Evolutionary conservation across 139 green algal genomes (phyloP), one percentile per base, ranked within the genome.

Genomic region (Desmodesmus armatus): DNA sequence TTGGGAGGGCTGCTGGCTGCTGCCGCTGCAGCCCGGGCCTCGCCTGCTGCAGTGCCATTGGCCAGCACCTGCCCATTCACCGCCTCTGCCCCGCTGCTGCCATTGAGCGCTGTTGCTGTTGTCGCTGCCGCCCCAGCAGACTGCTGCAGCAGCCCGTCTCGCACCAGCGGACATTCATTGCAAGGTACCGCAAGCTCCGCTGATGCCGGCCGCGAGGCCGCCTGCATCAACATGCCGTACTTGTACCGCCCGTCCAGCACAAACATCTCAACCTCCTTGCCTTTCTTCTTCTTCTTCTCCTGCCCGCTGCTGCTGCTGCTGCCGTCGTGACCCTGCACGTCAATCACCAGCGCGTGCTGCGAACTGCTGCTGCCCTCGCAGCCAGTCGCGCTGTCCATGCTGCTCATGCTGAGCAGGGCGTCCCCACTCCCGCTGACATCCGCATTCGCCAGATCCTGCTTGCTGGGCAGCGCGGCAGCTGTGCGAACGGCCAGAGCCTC

Each of bases 401-500:
- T 49, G 74, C 74, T 3, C 27, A 44, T 49, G 65, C 35, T 49
- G 49, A 19, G n/a, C n/a, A n/a, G n/a, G n/a, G n/a, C 25, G 21
- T 75, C 66, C 23, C 53, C 53, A 65, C 53, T 73, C 23, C 37
- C 33, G 41, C 43, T 80, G 7, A 5, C 23, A 37, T 19, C 44
- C 17, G 21, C 2, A 13, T 41, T 47, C 35, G 37, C 13, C 43
- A 29, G 53, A 11, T 49, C 23, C 47, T 31, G 51, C 53, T n/a
- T 35, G 35, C 49, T 37, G 44, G 40, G 21, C 25, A 25, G 25
- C 17, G 55, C 33, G 15, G 67, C 80, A 43, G 33, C 53, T n/a
- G 75, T 84, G 27, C 86, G 49, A 43, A 63, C 66, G 13, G 53
- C 78, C 31, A 93, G 77, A 29, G 90, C 82, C 29, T 85, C 72